Base-by-base conservation (phyloP, 345 rosid genomes). In the Acer yangbiense region DNA sequence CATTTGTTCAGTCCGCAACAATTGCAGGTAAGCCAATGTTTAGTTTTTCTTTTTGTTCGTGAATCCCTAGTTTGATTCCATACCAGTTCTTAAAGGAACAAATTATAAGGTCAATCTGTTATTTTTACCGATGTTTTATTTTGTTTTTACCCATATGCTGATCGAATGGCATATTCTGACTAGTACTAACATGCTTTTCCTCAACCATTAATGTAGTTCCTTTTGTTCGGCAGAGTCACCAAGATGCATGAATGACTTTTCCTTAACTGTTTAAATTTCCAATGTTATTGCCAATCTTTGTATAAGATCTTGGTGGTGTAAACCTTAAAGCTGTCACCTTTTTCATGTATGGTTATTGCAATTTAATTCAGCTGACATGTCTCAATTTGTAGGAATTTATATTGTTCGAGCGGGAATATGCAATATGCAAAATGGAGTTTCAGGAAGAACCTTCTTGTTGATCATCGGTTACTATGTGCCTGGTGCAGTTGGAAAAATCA, bases 1-100 rank as follows among this genome's bases (percentile, higher is more conserved):
- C 85, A 88, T 74, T 88, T 96, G 78, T 96, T 94, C 75, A 96
- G 99, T 82, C 93, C 85, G 89, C 97, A 88, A 76, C 98, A 96
- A 66, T 74, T 92, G 82, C 96, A 95, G 94, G 99, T 95, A 65
- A 78, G 80, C 64, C 64, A 29, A 39, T 63, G 66, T 54, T 71
- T 66, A 54, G 11, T 73, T n/a, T 4, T 0, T 62, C 18, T 9
- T 46, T 8, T 64, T 55, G 25, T 76, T 18, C 13, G 62, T 70
- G 46, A 3, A 71, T 23, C 44, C 48, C n/a, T 80, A 39, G 6
- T 62, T 12, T 2, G 39, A 46, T 29, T 79, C 48, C 6, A 21
- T 60, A 21, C 27, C 58, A 54, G 27, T n/a, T 60, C 63, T n/a
- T 58, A n/a, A 58, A 57, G 62, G 21, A 57, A 57, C 10, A 57